These are phyloP conservation scores for Ustilago tritici DNA, from an alignment of 1,284 basidiomycete genomes.

Conservation along the genomic window DNA sequence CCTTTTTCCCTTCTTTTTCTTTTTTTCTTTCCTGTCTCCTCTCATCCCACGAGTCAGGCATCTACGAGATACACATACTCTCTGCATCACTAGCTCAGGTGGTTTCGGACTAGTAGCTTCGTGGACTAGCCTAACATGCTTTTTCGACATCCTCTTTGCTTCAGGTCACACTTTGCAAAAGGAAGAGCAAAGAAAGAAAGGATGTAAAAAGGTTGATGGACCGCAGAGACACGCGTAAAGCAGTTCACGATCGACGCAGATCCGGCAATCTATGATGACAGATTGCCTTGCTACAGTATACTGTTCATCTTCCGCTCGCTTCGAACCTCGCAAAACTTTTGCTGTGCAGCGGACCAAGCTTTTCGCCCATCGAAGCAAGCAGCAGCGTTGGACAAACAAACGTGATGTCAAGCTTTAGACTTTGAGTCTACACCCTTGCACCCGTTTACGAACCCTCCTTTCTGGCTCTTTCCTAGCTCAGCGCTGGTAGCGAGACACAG, in stretches of 20 bases:
- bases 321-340: background rate
- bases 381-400: background rate
- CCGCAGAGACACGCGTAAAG: conserved; percentile 4
- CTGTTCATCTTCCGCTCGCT: background rate
- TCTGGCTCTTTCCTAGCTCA: background rate
- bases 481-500: background rate
- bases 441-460: conserved; percentile 3
- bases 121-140: background rate
- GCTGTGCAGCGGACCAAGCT: background rate
- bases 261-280: background rate
- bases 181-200: background rate
- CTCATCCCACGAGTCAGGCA: no score
- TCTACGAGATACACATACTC: no score
- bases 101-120: no score
- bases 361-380: background rate
- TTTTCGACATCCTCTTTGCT: background rate
- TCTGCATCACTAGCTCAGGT: no score
- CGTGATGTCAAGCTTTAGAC: background rate
- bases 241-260: conserved; percentile 11
- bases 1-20: no score
- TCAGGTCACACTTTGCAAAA: background rate
- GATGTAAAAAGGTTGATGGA: background rate
- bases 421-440: conserved; percentile 4
- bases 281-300: background rate
- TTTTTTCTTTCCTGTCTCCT: no score